phyloP scores from a whole-genome alignment of 306 rosid genomes.

The Leucaena leucocephala region DNA sequence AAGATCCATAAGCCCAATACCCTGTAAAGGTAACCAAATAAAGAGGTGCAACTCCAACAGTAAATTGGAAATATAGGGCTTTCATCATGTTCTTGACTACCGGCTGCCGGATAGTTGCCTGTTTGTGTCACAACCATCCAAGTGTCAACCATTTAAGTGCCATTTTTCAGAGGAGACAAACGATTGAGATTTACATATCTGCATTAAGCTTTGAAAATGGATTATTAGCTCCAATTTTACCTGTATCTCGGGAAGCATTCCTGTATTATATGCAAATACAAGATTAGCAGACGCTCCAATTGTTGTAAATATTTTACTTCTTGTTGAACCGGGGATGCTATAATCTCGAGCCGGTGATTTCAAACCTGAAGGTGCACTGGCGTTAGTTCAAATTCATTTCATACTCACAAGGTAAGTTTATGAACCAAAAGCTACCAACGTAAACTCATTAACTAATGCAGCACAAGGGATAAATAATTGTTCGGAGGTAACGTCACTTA shows the following conservation, averaged over 20 bases:
- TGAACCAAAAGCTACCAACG: constrained; percentile 10
- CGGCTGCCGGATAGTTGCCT: constrained; percentile 94
- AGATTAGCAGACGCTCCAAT: constrained; percentile 91
- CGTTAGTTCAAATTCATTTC: constrained; percentile 22
- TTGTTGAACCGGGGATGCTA: constrained; percentile 62
- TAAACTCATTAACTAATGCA: background rate
- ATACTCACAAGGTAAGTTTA: constrained; percentile 6
- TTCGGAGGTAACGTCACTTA: too few species aligned
- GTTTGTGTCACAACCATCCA: constrained; percentile 37
- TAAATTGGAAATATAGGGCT: constrained; percentile 86
- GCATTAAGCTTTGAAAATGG: constrained; percentile 22
- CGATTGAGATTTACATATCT: background rate
- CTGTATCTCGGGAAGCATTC: constrained; percentile 99
- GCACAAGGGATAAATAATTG: background rate
- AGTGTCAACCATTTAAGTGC: constrained; percentile 27
- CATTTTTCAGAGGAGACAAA: constrained; percentile 26
- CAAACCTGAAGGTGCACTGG: constrained; percentile 51
- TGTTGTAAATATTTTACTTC: constrained; percentile 78
- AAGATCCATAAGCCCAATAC: constrained; percentile 96
- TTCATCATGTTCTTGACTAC: constrained; percentile 91
- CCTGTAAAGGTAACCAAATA: constrained; percentile 78
- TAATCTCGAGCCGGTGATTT: constrained; percentile 78
- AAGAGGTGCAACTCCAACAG: constrained; percentile 79
- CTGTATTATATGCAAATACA: constrained; percentile 90
- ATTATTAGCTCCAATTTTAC: constrained; percentile 43